phyloP scores from a whole-genome alignment of 768 basidiomycete genomes.

The Austroboletus eburneus region DNA sequence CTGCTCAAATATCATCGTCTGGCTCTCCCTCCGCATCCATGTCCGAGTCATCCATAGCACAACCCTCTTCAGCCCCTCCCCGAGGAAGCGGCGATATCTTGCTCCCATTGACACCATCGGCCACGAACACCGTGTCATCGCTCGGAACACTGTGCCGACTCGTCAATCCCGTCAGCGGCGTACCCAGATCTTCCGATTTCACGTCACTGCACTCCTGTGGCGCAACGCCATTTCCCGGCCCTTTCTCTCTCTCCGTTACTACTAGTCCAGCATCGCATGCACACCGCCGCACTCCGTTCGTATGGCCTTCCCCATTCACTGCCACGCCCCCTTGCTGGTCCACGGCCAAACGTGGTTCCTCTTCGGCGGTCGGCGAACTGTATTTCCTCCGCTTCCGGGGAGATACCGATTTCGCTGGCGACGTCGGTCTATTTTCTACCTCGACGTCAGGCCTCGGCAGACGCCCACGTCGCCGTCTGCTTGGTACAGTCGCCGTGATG shows the following conservation, averaged over 20 bases:
- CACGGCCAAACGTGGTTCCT: too few relatives aligned
- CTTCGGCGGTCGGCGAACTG: slow-evolving; percentile 32
- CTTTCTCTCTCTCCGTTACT: not conserved
- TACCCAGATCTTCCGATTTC: slow-evolving; percentile 53
- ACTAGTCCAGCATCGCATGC: not conserved
- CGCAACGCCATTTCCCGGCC: not conserved
- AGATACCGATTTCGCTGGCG: slow-evolving; percentile 19
- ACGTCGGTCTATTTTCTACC: not conserved
- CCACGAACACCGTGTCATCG: slow-evolving; percentile 50
- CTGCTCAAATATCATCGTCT: slow-evolving; percentile 42
- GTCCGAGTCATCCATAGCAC: slow-evolving; percentile 29
- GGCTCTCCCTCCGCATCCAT: slow-evolving; percentile 41
- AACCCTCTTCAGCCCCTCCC: slow-evolving; percentile 6
- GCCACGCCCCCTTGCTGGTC: slow-evolving; percentile 5
- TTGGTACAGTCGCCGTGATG: not conserved
- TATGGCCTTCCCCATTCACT: slow-evolving; percentile 14
- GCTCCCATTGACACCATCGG: slow-evolving; percentile 28
- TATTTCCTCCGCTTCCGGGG: slow-evolving; percentile 45
- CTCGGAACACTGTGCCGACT: slow-evolving; percentile 54
- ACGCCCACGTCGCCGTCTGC: slow-evolving; percentile 35
- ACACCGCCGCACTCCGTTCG: slow-evolving; percentile 15
- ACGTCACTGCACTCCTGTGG: slow-evolving; percentile 28
- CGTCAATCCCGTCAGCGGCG: slow-evolving; percentile 45
- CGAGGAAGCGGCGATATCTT: slow-evolving; percentile 10
- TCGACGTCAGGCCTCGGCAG: slow-evolving; percentile 25